Conservation (phyloP, 305 asterid genomes). For the Solanum hybrid region DNA sequence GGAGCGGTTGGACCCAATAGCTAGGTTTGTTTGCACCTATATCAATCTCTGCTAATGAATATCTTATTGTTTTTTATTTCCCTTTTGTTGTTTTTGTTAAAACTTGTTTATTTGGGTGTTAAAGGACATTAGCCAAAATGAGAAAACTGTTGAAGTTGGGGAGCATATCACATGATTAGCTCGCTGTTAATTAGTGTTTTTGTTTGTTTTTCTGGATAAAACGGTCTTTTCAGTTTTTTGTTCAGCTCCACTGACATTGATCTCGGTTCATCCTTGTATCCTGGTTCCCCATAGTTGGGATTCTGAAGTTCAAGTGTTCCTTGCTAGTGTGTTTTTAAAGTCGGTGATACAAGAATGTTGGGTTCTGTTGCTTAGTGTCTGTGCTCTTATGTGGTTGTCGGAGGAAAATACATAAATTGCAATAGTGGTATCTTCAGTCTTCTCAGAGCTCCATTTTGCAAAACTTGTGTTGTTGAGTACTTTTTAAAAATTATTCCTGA, state of each 20-base stretch:
- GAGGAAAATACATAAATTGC: background rate
- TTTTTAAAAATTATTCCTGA: background rate
- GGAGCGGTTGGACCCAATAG: constrained; percentile 72
- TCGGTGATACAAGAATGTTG: background rate
- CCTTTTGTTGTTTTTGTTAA: background rate
- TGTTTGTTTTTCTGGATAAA: background rate
- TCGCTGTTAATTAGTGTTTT: background rate
- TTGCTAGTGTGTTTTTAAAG: background rate
- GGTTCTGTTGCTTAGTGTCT: background rate
- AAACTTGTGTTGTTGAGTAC: background rate
- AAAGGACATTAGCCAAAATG: background rate
- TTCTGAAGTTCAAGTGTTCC: background rate
- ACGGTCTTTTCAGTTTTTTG: background rate
- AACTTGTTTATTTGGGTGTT: background rate
- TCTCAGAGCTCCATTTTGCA: background rate
- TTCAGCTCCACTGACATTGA: background rate
- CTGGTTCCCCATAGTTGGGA: background rate
- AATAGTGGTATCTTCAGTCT: background rate
- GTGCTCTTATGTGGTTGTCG: background rate
- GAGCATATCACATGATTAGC: background rate
- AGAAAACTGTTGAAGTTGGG: background rate
- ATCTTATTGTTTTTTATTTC: background rate
- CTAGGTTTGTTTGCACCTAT: constrained; percentile 56
- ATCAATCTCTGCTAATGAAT: background rate
- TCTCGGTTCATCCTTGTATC: background rate